These are phyloP conservation scores for Trichoderma lentiforme DNA, from an alignment of 2,329 filamentous ascomycete genomes.

Conservation along the genomic window DNA sequence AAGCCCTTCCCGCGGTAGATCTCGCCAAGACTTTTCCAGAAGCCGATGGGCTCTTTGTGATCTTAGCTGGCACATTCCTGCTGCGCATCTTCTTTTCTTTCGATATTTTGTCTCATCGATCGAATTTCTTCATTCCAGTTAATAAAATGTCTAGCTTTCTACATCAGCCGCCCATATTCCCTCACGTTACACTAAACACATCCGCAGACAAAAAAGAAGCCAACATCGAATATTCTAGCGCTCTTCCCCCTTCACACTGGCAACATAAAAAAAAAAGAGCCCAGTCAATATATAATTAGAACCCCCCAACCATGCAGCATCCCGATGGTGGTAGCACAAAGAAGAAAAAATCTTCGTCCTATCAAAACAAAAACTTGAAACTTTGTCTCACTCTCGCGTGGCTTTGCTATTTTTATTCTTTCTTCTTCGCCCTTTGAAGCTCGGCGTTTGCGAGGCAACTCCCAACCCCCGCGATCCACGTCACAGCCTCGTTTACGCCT, in stretches of 20 bases:
- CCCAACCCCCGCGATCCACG: background rate
- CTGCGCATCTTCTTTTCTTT: background rate
- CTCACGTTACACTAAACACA: background rate
- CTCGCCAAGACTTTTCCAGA: background rate
- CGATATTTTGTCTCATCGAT: background rate
- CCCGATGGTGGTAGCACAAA: background rate
- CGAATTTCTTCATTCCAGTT: background rate
- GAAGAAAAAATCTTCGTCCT: background rate
- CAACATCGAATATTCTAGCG: background rate
- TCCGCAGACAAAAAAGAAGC: background rate
- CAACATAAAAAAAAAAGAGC: background rate
- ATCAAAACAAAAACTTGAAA: background rate
- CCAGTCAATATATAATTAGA: background rate
- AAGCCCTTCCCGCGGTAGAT: background rate
- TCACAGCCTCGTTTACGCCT: background rate
- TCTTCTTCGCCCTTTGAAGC: background rate
- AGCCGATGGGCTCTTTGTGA: background rate
- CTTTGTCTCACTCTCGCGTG: slow-evolving; percentile 11
- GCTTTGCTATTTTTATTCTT: background rate
- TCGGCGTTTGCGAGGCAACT: background rate
- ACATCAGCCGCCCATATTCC: background rate
- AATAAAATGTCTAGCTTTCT: background rate
- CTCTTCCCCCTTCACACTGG: background rate
- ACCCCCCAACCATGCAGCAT: background rate
- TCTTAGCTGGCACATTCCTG: too few species aligned